Evolutionary conservation across 1,284 basidiomycete species (phyloP).

Genomic region (Xerocomus nothofagi): DNA sequence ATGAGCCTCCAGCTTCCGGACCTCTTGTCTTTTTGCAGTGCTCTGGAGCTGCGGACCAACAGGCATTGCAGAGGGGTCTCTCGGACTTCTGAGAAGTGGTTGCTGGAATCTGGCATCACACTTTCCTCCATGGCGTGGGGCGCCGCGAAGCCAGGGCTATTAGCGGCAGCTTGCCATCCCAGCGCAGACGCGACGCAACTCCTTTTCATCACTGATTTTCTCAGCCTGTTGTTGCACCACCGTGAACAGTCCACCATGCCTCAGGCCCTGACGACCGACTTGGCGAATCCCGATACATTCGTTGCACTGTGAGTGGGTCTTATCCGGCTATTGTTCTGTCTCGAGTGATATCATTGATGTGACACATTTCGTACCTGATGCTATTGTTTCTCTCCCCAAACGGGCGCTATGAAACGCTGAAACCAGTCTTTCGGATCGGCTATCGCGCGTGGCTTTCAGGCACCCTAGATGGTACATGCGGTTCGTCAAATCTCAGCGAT

Average conservation of each 20-base stretch:
- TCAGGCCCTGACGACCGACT: neutral
- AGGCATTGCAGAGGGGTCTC: slow-evolving; percentile 47
- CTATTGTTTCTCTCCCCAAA: neutral
- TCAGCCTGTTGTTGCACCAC: slow-evolving; percentile 43
- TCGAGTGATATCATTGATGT: slow-evolving; percentile 14
- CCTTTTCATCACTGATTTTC: slow-evolving; percentile 49
- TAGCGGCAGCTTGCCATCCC: slow-evolving; percentile 58
- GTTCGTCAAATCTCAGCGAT: slow-evolving; percentile 38
- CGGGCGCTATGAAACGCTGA: neutral
- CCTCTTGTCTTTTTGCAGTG: slow-evolving; percentile 43
- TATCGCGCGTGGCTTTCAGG: slow-evolving; percentile 27
- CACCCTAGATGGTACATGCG: slow-evolving; percentile 30
- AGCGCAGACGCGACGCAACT: slow-evolving; percentile 56
- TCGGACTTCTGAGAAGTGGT: slow-evolving; percentile 48
- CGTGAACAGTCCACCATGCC: slow-evolving; percentile 13
- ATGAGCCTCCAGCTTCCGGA: slow-evolving; percentile 61
- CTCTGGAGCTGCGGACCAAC: slow-evolving; percentile 55
- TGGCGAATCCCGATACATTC: slow-evolving; percentile 14
- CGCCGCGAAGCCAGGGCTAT: slow-evolving; percentile 49
- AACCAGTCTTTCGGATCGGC: slow-evolving; percentile 28
- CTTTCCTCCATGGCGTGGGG: slow-evolving; percentile 30
- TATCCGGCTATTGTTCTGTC: neutral
- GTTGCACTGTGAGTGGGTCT: slow-evolving; percentile 25
- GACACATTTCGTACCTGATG: slow-evolving; percentile 5
- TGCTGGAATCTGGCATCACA: slow-evolving; percentile 29